These are phyloP conservation scores for Leishmania martiniquensis DNA, from an alignment of 208 protist species.

Conservation along the genomic window DNA sequence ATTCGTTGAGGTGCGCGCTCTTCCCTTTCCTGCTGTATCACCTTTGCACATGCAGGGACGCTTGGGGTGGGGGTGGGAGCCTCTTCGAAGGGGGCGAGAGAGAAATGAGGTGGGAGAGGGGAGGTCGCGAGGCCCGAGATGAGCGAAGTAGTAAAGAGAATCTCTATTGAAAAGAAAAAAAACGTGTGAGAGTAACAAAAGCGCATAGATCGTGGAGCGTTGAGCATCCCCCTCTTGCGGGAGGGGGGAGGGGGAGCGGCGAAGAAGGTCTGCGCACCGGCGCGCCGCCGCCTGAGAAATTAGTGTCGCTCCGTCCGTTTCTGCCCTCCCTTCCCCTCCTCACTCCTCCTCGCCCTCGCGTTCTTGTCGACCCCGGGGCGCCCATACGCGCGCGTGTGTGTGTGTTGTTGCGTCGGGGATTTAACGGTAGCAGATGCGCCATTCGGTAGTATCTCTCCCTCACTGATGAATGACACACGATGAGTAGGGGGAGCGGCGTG, in stretches of 20 bases:
- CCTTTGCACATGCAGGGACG: not conserved
- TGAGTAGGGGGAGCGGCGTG: no score
- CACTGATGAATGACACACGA: not conserved
- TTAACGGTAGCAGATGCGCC: no score
- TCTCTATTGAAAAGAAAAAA: not conserved
- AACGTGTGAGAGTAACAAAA: not conserved
- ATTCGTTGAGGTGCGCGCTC: not conserved
- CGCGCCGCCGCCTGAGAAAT: not conserved
- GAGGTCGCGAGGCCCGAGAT: not conserved
- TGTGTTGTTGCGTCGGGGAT: no score
- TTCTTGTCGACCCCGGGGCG: no score
- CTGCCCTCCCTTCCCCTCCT: no score
- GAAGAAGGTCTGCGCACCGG: no score
- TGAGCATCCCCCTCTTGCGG: not conserved
- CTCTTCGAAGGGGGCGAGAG: not conserved
- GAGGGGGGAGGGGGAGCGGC: no score
- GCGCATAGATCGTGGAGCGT: not conserved
- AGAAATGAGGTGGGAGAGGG: not conserved
- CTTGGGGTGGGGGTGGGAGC: no score
- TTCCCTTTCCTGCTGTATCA: not conserved
- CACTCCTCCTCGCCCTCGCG: no score
- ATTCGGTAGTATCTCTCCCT: not conserved
- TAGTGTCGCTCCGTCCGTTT: not conserved
- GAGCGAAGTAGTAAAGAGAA: not conserved
- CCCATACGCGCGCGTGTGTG: no score